Evolutionary conservation across 2,329 filamentous ascomycete genomes (phyloP), one percentile per base, ranked within the genome.

Genomic region (Leptographium flavum): DNA sequence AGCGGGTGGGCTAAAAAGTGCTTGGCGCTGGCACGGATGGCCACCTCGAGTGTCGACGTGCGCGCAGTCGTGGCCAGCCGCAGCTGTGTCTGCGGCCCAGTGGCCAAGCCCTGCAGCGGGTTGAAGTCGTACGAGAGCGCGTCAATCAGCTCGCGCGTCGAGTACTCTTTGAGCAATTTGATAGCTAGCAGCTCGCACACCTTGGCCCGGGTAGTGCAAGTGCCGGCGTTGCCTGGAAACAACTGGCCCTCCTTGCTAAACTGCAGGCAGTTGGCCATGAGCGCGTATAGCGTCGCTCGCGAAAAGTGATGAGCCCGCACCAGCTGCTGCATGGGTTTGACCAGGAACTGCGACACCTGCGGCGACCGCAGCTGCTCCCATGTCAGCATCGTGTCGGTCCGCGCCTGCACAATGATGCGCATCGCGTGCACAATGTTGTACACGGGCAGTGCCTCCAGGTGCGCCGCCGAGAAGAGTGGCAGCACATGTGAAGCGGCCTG

Each of bases 361-460:
- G 90, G 90, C n/a, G 87, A 94, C 51, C 88, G 79, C 50, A 96
- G 70, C 61, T 96, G 90, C 52, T 96, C 90, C 88, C 88, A 96
- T 15, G 87, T 82, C 42, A 96, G 67, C 0, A 87, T 90, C 2
- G 88, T 95, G 66, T 96, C 90, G 62, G 87, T 94, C 58, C 84
- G 79, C 48, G 85, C 73, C 53, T 85, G 76, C 49, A 96, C 80
- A 46, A 95, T 73, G 44, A 87, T 79, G 53, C 90, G 83, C 51
- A 95, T 88, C 28, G 85, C 79, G 63, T 95, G 90, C 25, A 88
- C 94, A 53, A 93, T 79, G 61, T 80, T 83, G 68, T 95, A 95
- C 47, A 94, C 79, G 19, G 90, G 88, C 7, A 95, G 72, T 10
- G 82, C 74, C 65, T 94, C 88, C 90, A 93, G 71, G 62, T 88